Evolutionary conservation across 208 protist species (phyloP), one percentile per base, ranked within the genome.

Genomic region (Ichthyophonus hoferi): DNA sequence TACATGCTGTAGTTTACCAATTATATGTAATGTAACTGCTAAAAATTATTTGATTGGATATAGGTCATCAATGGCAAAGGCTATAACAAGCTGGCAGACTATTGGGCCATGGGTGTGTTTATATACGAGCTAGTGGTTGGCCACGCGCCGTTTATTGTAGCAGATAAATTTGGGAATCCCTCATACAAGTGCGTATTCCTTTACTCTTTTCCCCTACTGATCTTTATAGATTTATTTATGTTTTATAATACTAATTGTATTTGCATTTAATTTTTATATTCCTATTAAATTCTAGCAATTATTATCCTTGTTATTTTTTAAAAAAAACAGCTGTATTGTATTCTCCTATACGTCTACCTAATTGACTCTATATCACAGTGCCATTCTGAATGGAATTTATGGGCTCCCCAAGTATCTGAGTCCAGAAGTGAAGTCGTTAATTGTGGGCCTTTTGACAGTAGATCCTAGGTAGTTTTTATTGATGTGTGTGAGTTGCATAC

Each of bases 21-120:
- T n/a, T n/a, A n/a, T n/a, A n/a, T n/a, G n/a, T n/a, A n/a, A n/a
- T n/a, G n/a, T n/a, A n/a, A n/a, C n/a, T n/a, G n/a, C n/a, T n/a
- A n/a, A n/a, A n/a, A n/a, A n/a, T n/a, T n/a, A 67, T 67, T 67
- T 67, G 50, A 67, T 67, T 67, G 50, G 50, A 7, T 24, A 24
- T 24, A 67, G 50, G 24, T 94, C 34, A 79, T 87, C 58, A 81
- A 41, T 14, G 84, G 84, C 34, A 35, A 77, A n/a, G 84, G 84
- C n/a, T 87, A 87, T 37, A 79, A 58, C 35, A 79, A 79, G 31
- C 40, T 76, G n/a, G 84, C 84, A 31, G 84, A 87, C 35, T 79
- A 76, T 39, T 87, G 84, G 84, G 41, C 84, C 3, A 7, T 87
- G 7, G 84, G 84, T 42, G 81, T 85, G 0, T 87, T 87, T 24